phyloP scores from a whole-genome alignment of 768 basidiomycete genomes.

The Rhodosporidiobolus sp. region DNA sequence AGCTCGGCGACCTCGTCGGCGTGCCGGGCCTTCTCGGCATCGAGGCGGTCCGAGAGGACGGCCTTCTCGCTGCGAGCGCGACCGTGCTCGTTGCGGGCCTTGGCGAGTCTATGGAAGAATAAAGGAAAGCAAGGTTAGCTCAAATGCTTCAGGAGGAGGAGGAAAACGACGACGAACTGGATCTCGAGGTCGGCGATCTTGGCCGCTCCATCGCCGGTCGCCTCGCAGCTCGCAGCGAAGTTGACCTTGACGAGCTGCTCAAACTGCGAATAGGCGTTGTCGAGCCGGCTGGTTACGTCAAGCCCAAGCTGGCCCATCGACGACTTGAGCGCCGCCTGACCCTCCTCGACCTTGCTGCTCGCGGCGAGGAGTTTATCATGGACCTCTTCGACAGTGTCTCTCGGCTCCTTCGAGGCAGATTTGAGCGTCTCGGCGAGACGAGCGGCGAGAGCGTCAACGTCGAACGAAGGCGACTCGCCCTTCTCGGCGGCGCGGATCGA shows the following conservation, averaged over 20 bases:
- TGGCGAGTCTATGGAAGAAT: not conserved
- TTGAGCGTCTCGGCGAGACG: not conserved
- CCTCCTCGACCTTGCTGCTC: not conserved
- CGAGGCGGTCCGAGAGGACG: constrained; percentile 16
- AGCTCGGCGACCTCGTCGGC: not conserved
- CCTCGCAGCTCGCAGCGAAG: not conserved
- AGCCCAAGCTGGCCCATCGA: constrained; percentile 6
- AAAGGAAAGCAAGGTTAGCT: too few relatives aligned
- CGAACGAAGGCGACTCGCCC: not conserved
- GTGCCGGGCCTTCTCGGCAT: constrained; percentile 1
- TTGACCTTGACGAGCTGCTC: not conserved
- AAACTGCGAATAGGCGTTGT: not conserved
- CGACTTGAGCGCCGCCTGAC: not conserved
- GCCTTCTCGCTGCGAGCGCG: constrained; percentile 19
- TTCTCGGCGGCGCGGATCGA: not conserved
- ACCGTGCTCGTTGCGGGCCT: constrained; percentile 25
- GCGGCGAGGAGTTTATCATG: not conserved
- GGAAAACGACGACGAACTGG: not conserved
- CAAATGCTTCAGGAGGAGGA: too few relatives aligned
- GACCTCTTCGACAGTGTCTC: not conserved
- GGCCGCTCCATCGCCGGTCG: too few relatives aligned
- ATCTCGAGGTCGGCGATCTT: constrained; percentile 11
- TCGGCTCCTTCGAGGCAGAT: too few relatives aligned
- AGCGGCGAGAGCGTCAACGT: not conserved
- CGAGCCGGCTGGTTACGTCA: constrained; percentile 17